A percentile compares a stretch with the other conserved stretches of the same genome.
These are phyloP conservation scores for Pichia kluyveri DNA, from an alignment of 805 yeast genomes.

Conservation along the genomic window DNA sequence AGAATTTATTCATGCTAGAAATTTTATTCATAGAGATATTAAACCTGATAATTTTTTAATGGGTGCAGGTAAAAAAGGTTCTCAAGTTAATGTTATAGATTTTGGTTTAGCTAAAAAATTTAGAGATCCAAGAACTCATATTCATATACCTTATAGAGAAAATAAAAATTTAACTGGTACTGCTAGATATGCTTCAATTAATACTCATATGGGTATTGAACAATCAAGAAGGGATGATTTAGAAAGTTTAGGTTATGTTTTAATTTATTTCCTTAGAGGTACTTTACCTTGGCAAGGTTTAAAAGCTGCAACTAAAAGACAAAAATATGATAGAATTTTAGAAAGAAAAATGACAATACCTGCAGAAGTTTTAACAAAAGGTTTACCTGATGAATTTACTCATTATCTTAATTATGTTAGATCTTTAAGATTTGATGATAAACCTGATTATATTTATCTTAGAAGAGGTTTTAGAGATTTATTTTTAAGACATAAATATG, in stretches of 20 bases:
- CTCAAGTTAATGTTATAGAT: constrained; percentile 89
- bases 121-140: constrained; percentile 87
- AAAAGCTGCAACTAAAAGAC: constrained; percentile 94
- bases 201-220: constrained; percentile 94
- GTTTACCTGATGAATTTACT: constrained; percentile 84
- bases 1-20: constrained; percentile 91
- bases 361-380: constrained; percentile 77
- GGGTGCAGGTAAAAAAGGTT: constrained; percentile 92
- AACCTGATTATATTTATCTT: constrained; percentile 87
- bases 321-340: constrained; percentile 92
- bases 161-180: constrained; percentile 96
- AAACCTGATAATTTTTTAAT: constrained; percentile 77
- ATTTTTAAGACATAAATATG: constrained; percentile 78
- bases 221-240: constrained; percentile 95
- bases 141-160: constrained; percentile 94
- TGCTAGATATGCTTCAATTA: constrained; percentile 91
- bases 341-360: constrained; percentile 91
- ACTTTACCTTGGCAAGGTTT: constrained; percentile 98
- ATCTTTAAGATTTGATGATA: constrained; percentile 87
- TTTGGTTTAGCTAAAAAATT: constrained; percentile 91
- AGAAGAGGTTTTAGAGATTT: constrained; percentile 86
- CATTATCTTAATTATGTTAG: constrained; percentile 84
- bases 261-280: constrained; percentile 91
- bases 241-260: constrained; percentile 89
- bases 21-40: constrained; percentile 79